Base-by-base conservation (phyloP, 2,329 filamentous ascomycete genomes). In the Nothopassalora personata region DNA sequence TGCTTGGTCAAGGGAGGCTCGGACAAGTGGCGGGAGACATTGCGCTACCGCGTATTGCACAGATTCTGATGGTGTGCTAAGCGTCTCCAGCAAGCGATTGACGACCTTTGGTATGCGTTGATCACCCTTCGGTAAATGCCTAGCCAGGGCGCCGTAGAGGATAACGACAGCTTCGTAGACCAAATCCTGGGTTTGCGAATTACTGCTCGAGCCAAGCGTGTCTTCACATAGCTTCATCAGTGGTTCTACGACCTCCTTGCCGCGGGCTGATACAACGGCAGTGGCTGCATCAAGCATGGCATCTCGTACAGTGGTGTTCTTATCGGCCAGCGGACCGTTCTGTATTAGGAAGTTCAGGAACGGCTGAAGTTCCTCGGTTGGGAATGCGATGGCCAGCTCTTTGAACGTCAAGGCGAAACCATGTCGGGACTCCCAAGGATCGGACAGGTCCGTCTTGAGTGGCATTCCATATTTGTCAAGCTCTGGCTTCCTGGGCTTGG, bases 91-190 rank as follows among this genome's bases (percentile, higher is more conserved):
- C 23, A 99, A 80, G 62, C 91, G 86, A 66, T 93, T 87, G 53
- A 99, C 87, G 49, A 99, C 94, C 58, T 88, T 86, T 0, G 92
- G 91, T 52, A 97, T 85, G 68, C 95, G 92, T 65, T 85, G 77
- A 73, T 99, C 94, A n/a, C 91, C 91, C 7, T 86, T 76, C 66
- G 89, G 85, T 60, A 99, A 78, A 78, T 99, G 94, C 54, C 90
- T 86, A 47, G 92, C 94, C 39, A 99, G 79, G 54, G 95, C 93
- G 72, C 94, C 94, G 68, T 99, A 99, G 73, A 99, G 88, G 67
- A 99, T 94, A 67, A 99, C 92, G 54, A 99, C 92, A 18, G 95
- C 94, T 76, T 99, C 94, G 67, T 97, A 97, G 63, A 97, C 89
- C 60, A 91, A 85, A 74, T 99, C 95, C 18, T 90, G 87, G 56